Evolutionary conservation across 2,329 filamentous ascomycete species (phyloP).

Genomic region (Nakataea oryzae): DNA sequence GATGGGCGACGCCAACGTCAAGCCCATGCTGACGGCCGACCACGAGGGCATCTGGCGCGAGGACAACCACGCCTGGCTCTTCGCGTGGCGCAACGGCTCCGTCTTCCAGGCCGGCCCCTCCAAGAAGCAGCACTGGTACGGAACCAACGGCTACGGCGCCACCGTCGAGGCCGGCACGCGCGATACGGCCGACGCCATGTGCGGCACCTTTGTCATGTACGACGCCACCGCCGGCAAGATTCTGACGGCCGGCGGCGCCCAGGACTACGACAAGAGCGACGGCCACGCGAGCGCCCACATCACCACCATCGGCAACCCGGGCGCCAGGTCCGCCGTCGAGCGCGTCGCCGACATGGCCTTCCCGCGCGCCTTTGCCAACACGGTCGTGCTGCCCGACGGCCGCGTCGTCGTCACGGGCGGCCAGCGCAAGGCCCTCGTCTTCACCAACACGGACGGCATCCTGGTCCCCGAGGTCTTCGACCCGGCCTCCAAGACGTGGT

Average conservation of each 20-base stretch:
- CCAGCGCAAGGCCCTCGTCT: slow-evolving; percentile 22
- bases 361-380: slow-evolving; percentile 26
- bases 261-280: slow-evolving; percentile 29
- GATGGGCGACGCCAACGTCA: slow-evolving; percentile 25
- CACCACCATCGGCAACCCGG: slow-evolving; percentile 13
- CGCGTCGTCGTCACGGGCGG: slow-evolving; percentile 29
- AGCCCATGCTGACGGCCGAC: slow-evolving; percentile 36
- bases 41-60: slow-evolving; percentile 27
- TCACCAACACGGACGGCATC: slow-evolving; percentile 23
- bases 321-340: neutral
- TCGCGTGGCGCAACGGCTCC: slow-evolving; percentile 32
- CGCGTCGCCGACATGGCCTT: slow-evolving; percentile 3
- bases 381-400: slow-evolving; percentile 30
- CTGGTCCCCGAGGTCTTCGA: slow-evolving; percentile 29
- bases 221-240: slow-evolving; percentile 48
- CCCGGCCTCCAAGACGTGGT: slow-evolving; percentile 23
- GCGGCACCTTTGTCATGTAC: slow-evolving; percentile 45
- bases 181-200: slow-evolving; percentile 37
- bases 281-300: slow-evolving; percentile 27
- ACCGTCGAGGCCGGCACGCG: slow-evolving; percentile 29
- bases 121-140: slow-evolving; percentile 46
- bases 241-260: slow-evolving; percentile 37
- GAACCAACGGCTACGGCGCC: slow-evolving; percentile 29
- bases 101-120: slow-evolving; percentile 46
- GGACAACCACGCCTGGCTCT: slow-evolving; percentile 46